Percentiles rank a stretch among this genome's conserved stretches.
These are phyloP conservation scores for Soucietia sequanensis DNA, from an alignment of 805 yeast species.

Conservation along the genomic window DNA sequence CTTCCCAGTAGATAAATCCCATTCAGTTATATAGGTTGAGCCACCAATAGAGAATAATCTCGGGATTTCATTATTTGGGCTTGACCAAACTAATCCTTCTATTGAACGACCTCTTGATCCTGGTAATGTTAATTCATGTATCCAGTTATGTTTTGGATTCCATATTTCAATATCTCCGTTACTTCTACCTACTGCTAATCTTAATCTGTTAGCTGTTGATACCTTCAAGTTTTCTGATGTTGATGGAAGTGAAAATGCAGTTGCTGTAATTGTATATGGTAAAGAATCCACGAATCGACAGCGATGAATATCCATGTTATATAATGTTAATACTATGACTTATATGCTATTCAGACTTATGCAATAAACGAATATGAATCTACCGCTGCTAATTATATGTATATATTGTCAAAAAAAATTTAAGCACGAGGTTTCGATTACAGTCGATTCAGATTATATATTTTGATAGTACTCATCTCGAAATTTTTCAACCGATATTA, in stretches of 20 bases:
- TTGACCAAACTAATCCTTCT: constrained; percentile 86
- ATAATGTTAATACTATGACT: too few species aligned
- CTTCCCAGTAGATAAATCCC: constrained; percentile 76
- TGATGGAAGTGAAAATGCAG: constrained; percentile 70
- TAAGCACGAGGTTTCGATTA: too few species aligned
- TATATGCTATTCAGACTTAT: too few species aligned
- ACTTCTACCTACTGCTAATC: constrained; percentile 88
- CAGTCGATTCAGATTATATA: too few species aligned
- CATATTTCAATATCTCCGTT: constrained; percentile 96
- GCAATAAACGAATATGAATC: too few species aligned
- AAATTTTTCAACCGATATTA: constrained; percentile 12
- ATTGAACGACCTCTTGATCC: constrained; percentile 85
- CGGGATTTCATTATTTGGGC: constrained; percentile 45
- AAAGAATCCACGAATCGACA: constrained; percentile 88
- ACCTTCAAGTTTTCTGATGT: constrained; percentile 36
- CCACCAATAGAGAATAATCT: constrained; percentile 94
- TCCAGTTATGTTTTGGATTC: constrained; percentile 85
- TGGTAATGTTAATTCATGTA: constrained; percentile 64
- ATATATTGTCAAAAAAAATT: too few species aligned
- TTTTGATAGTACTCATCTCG: constrained; percentile 13
- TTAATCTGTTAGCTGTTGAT: constrained; percentile 47
- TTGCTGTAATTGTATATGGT: constrained; percentile 79
- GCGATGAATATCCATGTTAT: constrained; percentile 74
- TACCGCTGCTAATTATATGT: too few species aligned
- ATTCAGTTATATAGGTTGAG: constrained; percentile 84